Evolutionary conservation across 257 asterid species (phyloP), one percentile per base, ranked within the genome.

Genomic region (Scutellaria baicalensis): DNA sequence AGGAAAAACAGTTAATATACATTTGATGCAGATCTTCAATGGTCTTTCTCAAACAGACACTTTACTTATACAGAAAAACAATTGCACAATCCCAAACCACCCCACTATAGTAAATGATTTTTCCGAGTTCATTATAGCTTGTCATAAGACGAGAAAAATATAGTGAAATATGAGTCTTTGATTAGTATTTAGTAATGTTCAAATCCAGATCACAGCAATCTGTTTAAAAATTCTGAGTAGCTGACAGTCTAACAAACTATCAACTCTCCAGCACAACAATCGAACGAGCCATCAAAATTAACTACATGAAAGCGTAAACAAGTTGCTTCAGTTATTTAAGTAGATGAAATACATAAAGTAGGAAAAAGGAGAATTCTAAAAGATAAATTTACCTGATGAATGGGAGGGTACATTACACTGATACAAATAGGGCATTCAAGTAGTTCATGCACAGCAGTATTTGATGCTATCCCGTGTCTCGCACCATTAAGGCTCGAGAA

Each of bases 371-470:
- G 59, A 73, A 57, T 33, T 9, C 50, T 11, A 27, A 44, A 76
- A 71, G 48, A 80, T 3, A 2, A 27, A 79, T 73, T 27, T 79
- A 85, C 95, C 86, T 88, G 92, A 76, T 81, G 92, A 75, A 88
- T 88, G 5, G 92, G 95, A 42, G 95, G 92, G 79, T 84, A 84
- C 90, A 88, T 86, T 50, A 77, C 77, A 70, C 78, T 78, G 79
- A 84, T 64, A 75, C 90, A 88, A 42, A 86, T 71, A 59, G 95
- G 95, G 82, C 95, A 88, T 67, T 84, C 92, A 16, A 88, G 85
- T 42, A 86, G 85, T 70, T 88, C 95, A 33, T 86, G 92, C 57
- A 88, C 86, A 64, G 90, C 83, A 35, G 86, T 72, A 75, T 86
- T 83, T 20, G 82, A 78, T 38, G 82, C 74, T 64, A 57, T 59